These are phyloP conservation scores for Botrytis deweyae DNA, from an alignment of 2,329 filamentous ascomycete species.

Conservation along the genomic window DNA sequence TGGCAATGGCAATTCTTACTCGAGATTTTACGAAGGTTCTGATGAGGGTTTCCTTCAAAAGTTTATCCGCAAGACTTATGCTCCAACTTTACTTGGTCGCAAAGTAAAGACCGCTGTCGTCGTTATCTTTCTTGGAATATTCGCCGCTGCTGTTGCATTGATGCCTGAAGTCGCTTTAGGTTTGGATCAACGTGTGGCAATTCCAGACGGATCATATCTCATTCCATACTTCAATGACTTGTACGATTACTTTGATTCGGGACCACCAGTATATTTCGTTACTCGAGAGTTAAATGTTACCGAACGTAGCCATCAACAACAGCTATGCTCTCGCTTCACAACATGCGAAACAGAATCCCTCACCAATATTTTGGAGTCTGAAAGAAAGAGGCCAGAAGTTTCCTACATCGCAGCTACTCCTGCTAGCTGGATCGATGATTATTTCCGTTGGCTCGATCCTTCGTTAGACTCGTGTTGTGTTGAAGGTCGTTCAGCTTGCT, in stretches of 20 bases:
- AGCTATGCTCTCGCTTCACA: constrained; percentile 87
- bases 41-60: constrained; percentile 81
- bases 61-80: constrained; percentile 89
- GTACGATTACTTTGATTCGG: constrained; percentile 86
- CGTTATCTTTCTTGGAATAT: constrained; percentile 79
- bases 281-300: constrained; percentile 79
- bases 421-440: constrained; percentile 96
- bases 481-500: constrained; percentile 64
- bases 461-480: constrained; percentile 58
- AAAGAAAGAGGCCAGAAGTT: constrained; percentile 82
- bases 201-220: constrained; percentile 90
- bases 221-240: constrained; percentile 97
- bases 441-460: constrained; percentile 94
- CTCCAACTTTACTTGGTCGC: constrained; percentile 75
- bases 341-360: constrained; percentile 83
- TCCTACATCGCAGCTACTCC: constrained; percentile 87
- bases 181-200: constrained; percentile 89
- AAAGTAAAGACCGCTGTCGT: constrained; percentile 77
- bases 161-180: constrained; percentile 83
- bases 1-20: constrained; percentile 55
- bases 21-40: constrained; percentile 50
- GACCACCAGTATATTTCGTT: constrained; percentile 95
- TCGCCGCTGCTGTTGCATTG: constrained; percentile 80
- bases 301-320: constrained; percentile 70
- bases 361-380: constrained; percentile 87